These are phyloP conservation scores for Polytrichum commune DNA, from an alignment of 225 moss, liverwort and hornwort genomes.

Conservation along the genomic window DNA sequence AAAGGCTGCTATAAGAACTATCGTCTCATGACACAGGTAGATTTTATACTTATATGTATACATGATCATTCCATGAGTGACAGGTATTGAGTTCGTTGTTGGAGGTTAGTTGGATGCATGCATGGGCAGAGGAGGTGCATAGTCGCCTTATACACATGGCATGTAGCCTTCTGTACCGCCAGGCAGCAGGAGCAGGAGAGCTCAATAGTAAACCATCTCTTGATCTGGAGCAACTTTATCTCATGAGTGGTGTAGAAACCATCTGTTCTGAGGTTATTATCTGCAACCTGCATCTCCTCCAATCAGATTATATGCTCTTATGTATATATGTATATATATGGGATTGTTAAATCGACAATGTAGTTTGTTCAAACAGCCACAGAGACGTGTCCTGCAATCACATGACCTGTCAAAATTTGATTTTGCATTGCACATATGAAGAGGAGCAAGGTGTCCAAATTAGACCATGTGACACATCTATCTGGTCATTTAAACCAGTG, in stretches of 20 bases:
- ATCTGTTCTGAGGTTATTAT: slow-evolving; percentile 81
- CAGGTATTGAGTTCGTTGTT: slow-evolving; percentile 83
- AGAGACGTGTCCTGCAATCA: no score
- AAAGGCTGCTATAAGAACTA: no score
- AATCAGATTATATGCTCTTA: neutral
- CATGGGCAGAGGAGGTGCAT: slow-evolving; percentile 97
- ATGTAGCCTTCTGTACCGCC: slow-evolving; percentile 85
- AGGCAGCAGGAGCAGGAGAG: slow-evolving; percentile 41
- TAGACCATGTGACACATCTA: slow-evolving; percentile 13
- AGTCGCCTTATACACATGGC: slow-evolving; percentile 79
- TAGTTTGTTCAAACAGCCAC: no score
- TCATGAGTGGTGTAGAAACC: slow-evolving; percentile 83
- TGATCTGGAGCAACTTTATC: slow-evolving; percentile 80
- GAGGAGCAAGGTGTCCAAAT: no score
- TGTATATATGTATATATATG: slow-evolving; percentile 20
- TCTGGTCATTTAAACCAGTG: no score
- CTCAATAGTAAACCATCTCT: slow-evolving; percentile 43
- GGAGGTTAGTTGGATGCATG: slow-evolving; percentile 95
- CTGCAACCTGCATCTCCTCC: neutral
- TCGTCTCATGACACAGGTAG: no score
- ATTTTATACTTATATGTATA: no score
- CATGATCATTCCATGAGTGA: neutral
- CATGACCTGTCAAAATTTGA: no score
- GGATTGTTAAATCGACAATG: no score
- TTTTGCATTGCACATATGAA: no score